Base-by-base conservation (phyloP, 495 filamentous ascomycete species). In the Daldinia grandis region DNA sequence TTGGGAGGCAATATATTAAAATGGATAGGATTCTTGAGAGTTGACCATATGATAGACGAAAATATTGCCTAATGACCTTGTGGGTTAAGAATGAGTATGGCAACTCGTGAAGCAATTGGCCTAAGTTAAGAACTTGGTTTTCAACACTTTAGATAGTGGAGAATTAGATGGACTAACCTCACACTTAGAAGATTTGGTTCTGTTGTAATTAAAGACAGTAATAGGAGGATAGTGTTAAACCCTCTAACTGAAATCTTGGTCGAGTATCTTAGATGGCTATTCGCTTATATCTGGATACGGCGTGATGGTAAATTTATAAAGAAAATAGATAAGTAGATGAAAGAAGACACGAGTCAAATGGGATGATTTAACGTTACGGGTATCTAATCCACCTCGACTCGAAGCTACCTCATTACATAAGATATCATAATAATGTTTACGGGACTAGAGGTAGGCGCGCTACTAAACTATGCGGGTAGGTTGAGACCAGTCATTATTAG, bases 321-420 rank as follows among this genome's bases (percentile, higher is more conserved):
- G 25, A 50, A 35, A 58, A 21, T 28, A 6, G 17, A 5, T 6
- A n/a, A 56, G 38, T 47, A 8, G 5, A 21, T 1, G 17, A 31
- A 24, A 50, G 54, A 1, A 64, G 28, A 37, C 56, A 27, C 0
- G 5, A n/a, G 37, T 37, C 25, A 27, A 31, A 38, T 33, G 17
- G 21, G 9, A 27, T 37, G 14, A 35, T 30, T 15, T 12, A 49
- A 27, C 9, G 17, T 47, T 47, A 47, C 14, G 10, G 5, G 7
- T 7, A 33, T 10, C 4, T 12, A 24, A 24, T 47, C 8, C 24
- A 10, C 17, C 7, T 14, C 19, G 9, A 56, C 28, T 68, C 28
- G 50, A 61, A 33, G 40, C 51, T 68, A n/a, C 58, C 58, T 40
- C 44, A 33, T 62, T 60, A 57, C 31, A 28, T 66, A 64, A 57